Base-by-base conservation (phyloP, 148 eudicot species). In the Camellia lanceoleosa region DNA sequence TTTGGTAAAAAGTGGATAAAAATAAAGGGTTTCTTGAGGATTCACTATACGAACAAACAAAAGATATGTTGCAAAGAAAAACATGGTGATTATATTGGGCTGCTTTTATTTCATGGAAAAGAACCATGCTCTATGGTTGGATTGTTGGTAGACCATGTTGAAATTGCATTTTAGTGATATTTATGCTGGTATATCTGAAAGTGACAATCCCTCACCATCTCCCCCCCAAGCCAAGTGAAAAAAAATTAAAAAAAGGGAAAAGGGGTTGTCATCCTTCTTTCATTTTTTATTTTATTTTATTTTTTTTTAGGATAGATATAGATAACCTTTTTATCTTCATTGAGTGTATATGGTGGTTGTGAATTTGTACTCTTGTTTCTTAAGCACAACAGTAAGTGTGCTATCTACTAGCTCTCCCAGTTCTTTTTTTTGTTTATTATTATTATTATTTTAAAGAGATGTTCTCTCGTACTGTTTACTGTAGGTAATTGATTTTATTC, bases 71-170 rank as follows among this genome's bases (percentile, higher is more conserved):
- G 23, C 23, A 44, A 44, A 68, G 20, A 46, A 44, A 68, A 68
- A 68, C 44, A 68, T 10, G 23, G 72, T 8, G 23, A 49, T 68
- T 47, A 38, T 68, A 68, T 3, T 12, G 49, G 71, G 46, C 0
- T 42, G 49, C 9, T 15, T 68, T 43, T 68, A 14, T 42, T 68
- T 42, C 71, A 7, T 67, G 11, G 47, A 30, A 30, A 13, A 67
- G 7, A 67, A 42, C 47, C 70, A 67, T 14, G 52, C 49, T 41
- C 19, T 42, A 19, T 68, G 72, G 43, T 68, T 68, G 72, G 20
- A 44, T 51, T 44, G 43, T 44, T 68, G 72, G 19, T 68, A 68
- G 69, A n/a, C 71, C 18, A 18, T 68, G 71, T 68, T 68, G 71
- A 68, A 41, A 41, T 68, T 42, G 71, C 71, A 68, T 5, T 68